phyloP scores from a whole-genome alignment of 257 asterid species.

The Cinchona pubescens region DNA sequence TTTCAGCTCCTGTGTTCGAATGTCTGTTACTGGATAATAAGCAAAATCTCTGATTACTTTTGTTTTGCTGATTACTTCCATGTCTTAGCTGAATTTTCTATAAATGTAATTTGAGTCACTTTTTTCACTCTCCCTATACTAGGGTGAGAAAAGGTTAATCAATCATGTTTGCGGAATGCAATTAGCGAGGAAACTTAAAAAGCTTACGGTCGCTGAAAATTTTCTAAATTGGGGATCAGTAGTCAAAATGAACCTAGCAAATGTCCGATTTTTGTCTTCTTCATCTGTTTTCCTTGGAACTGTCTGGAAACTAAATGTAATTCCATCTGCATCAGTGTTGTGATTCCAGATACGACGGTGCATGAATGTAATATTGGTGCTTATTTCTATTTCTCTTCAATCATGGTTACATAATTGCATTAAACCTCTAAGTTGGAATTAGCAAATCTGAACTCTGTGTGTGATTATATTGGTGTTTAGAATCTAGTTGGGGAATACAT shows the following conservation, averaged over 20 bases:
- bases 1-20: too few species aligned
- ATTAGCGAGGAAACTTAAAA: neutral
- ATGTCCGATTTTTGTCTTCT: neutral
- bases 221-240: neutral
- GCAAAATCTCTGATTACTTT: neutral
- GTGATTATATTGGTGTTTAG: conserved; percentile 33
- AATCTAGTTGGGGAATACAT: conserved; percentile 68
- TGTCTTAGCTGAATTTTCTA: neutral
- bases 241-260: conserved; percentile 9
- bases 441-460: conserved; percentile 9
- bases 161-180: neutral
- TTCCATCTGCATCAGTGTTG: neutral
- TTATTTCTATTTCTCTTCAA: neutral
- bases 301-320: neutral
- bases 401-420: neutral
- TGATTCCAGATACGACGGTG: neutral
- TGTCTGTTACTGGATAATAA: neutral
- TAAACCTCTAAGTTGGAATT: neutral
- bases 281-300: neutral
- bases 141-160: neutral
- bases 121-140: neutral
- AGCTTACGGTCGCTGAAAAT: too few species aligned
- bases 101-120: neutral
- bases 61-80: neutral
- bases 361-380: neutral